Evolutionary conservation across 345 rosid genomes (phyloP).

Genomic region (Euphorbia peplus): DNA sequence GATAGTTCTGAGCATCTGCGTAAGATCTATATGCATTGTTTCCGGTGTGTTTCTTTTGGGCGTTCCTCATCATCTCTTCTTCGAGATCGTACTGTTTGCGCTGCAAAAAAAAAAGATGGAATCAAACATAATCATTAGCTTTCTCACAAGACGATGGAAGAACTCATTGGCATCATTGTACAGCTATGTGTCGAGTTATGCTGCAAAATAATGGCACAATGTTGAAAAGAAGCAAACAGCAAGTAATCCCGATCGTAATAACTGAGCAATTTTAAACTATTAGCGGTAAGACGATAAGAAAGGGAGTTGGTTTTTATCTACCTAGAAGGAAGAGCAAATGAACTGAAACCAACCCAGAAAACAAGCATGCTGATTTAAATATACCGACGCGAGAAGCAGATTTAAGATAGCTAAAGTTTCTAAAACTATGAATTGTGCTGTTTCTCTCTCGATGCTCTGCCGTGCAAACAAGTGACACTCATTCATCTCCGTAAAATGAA

Average conservation of each 20-base stretch:
- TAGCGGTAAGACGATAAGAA: background rate
- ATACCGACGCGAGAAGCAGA: background rate
- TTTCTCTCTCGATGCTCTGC: too few relatives aligned
- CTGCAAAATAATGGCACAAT: background rate
- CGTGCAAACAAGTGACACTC: too few relatives aligned
- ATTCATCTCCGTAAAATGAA: too few relatives aligned
- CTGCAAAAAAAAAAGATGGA: constrained; percentile 37
- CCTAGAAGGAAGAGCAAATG: background rate
- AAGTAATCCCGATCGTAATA: background rate
- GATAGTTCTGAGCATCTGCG: constrained; percentile 42
- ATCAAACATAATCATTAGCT: background rate
- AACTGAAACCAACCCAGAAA: background rate
- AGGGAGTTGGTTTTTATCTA: background rate
- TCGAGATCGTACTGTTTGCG: constrained; percentile 76
- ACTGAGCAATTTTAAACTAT: background rate
- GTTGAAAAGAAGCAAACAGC: background rate
- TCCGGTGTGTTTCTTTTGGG: constrained; percentile 58
- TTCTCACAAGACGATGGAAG: background rate
- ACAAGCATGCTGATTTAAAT: background rate
- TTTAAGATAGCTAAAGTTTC: background rate
- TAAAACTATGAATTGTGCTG: too few relatives aligned
- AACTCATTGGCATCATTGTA: background rate
- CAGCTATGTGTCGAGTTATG: background rate
- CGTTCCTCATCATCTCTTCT: constrained; percentile 63
- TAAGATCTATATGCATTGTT: constrained; percentile 45